These are phyloP conservation scores for Daphne laureola DNA, from an alignment of 441 rosid species.

Conservation along the genomic window DNA sequence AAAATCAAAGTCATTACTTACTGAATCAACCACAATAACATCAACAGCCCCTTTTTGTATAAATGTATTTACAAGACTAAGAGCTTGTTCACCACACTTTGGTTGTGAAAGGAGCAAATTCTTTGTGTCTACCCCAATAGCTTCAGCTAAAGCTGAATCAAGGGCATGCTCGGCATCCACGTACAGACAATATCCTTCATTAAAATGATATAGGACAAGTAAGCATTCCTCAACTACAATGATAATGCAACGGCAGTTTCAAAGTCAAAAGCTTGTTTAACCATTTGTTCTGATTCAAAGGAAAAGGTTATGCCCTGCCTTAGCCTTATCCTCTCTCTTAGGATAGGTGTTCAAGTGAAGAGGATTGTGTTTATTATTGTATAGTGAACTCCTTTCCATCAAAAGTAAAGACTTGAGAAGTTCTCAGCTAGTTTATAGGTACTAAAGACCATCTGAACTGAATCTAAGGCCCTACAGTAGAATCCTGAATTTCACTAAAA, in stretches of 20 bases:
- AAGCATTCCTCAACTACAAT: conserved; percentile 4
- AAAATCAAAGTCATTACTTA: conserved; percentile 21
- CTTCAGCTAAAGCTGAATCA: conserved; percentile 70
- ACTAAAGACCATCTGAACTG: no score
- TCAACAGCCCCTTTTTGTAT: conserved; percentile 93
- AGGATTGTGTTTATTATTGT: no score
- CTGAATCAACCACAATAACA: conserved; percentile 93
- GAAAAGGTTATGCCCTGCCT: no score
- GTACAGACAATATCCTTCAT: conserved; percentile 78
- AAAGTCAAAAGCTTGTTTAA: no score
- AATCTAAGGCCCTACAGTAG: no score
- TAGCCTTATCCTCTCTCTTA: no score
- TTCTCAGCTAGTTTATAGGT: no score
- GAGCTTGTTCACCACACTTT: conserved; percentile 95
- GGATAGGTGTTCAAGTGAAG: no score
- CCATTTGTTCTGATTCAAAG: no score
- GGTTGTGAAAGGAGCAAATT: conserved; percentile 94
- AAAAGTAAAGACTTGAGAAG: not conserved
- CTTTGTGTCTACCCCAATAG: conserved; percentile 84
- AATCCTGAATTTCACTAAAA: not conserved
- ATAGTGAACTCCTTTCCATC: no score
- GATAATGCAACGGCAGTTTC: not conserved
- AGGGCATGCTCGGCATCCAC: conserved; percentile 99
- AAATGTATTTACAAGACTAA: conserved; percentile 86
- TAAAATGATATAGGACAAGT: conserved; percentile 9